Conservation (phyloP, 2,329 filamentous ascomycete species). For the Rhynchosporium secalis region DNA sequence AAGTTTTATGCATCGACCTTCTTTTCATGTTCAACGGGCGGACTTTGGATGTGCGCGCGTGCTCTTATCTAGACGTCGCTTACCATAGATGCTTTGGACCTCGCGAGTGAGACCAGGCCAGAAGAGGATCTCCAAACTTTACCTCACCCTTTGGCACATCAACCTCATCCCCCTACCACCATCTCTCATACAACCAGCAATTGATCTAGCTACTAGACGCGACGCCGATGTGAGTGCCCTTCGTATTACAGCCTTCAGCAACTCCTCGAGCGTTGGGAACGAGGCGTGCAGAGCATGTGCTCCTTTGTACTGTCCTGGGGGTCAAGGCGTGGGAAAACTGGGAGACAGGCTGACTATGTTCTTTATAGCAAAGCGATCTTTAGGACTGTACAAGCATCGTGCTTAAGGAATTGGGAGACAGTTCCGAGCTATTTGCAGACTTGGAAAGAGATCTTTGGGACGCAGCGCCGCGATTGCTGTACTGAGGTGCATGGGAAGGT, state of each 20-base stretch:
- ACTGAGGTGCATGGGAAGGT: conserved; percentile 28
- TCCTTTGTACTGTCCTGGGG: conserved; percentile 16
- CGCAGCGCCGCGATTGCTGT: conserved; percentile 26
- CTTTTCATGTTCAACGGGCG: conserved; percentile 9
- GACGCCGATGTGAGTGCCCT: conserved; percentile 29
- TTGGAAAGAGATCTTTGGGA: conserved; percentile 16
- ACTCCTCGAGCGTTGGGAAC: not conserved
- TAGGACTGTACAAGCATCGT: conserved; percentile 4
- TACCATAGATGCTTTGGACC: conserved; percentile 23
- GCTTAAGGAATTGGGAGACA: conserved; percentile 8
- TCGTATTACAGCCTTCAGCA: conserved; percentile 3
- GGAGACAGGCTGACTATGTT: conserved; percentile 30
- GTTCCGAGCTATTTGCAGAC: not conserved
- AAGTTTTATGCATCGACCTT: not conserved
- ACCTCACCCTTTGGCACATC: conserved; percentile 31
- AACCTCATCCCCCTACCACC: conserved; percentile 23
- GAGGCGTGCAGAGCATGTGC: conserved; percentile 10
- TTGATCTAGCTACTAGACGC: conserved; percentile 24
- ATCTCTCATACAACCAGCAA: conserved; percentile 26
- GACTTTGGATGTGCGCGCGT: conserved; percentile 29
- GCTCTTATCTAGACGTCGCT: conserved; percentile 25
- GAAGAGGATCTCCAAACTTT: conserved; percentile 35
- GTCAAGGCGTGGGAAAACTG: conserved; percentile 27
- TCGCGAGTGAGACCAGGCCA: conserved; percentile 27
- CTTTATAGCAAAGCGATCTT: conserved; percentile 24